phyloP scores from a whole-genome alignment of 371 early-diverging fungal species.

The Circinella umbellata region DNA sequence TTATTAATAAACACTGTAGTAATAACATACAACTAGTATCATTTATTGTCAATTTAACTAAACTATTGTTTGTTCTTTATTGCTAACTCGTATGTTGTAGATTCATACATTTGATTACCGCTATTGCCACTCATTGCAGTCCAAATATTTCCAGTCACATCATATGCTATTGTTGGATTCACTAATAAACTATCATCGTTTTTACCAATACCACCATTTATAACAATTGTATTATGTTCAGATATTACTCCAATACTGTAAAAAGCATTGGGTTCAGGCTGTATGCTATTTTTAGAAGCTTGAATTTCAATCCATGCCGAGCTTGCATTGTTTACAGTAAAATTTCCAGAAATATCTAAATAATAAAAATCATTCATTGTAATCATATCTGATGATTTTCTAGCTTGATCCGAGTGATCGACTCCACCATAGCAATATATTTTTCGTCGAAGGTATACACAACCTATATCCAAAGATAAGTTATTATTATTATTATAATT shows the following conservation, averaged over 20 bases:
- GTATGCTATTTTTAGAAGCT: neutral
- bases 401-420: neutral
- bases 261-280: neutral
- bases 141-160: neutral
- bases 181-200: neutral
- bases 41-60: too few species aligned
- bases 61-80: neutral
- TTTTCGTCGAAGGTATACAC: neutral
- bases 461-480: too few species aligned
- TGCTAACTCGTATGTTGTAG: neutral
- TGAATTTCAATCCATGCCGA: neutral
- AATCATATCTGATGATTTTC: neutral
- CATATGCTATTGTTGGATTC: neutral
- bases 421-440: neutral
- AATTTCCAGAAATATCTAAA: neutral
- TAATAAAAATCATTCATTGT: slow-evolving; percentile 3
- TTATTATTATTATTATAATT: too few species aligned
- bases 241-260: neutral
- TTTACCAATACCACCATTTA: neutral
- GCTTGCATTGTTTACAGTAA: neutral
- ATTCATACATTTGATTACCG: neutral
- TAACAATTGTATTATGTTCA: neutral
- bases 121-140: neutral
- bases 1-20: neutral
- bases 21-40: neutral